A percentile compares a stretch with the other conserved stretches of the same genome.
These are phyloP conservation scores for Cyberlindnera veronae DNA, from an alignment of 805 yeast species.

Conservation along the genomic window DNA sequence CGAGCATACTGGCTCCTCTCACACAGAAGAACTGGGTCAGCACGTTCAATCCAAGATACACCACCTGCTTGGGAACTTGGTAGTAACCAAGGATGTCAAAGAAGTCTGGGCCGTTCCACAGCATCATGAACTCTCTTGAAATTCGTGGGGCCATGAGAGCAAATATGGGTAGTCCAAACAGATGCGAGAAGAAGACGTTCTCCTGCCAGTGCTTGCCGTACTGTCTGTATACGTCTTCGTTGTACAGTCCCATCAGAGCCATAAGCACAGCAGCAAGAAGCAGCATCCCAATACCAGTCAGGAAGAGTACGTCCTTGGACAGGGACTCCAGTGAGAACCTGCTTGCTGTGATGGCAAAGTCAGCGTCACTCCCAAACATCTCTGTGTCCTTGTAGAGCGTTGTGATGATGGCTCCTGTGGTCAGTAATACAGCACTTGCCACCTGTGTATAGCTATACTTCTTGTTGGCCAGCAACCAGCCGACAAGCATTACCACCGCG, in stretches of 20 bases:
- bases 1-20: constrained; percentile 61
- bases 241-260: constrained; percentile 56
- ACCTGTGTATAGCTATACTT: constrained; percentile 45
- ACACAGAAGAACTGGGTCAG: constrained; percentile 60
- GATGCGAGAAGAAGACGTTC: constrained; percentile 56
- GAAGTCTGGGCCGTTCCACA: constrained; percentile 21
- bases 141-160: constrained; percentile 34
- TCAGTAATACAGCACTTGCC: constrained; percentile 46
- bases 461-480: constrained; percentile 44
- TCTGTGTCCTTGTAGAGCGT: constrained; percentile 31
- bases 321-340: constrained; percentile 5
- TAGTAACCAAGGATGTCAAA: constrained; percentile 18
- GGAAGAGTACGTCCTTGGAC: constrained; percentile 18
- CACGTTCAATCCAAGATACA: constrained; percentile 40
- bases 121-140: constrained; percentile 28
- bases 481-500: constrained; percentile 56
- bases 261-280: constrained; percentile 46
- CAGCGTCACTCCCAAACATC: constrained; percentile 18
- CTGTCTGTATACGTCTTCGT: constrained; percentile 44
- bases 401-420: constrained; percentile 42
- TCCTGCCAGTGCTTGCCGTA: constrained; percentile 67
- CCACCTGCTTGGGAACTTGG: constrained; percentile 26
- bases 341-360: not conserved
- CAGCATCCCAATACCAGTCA: constrained; percentile 35
- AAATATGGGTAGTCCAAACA: constrained; percentile 53